These are phyloP conservation scores for Rosa rugosa DNA, from an alignment of 306 rosid species.

Conservation along the genomic window DNA sequence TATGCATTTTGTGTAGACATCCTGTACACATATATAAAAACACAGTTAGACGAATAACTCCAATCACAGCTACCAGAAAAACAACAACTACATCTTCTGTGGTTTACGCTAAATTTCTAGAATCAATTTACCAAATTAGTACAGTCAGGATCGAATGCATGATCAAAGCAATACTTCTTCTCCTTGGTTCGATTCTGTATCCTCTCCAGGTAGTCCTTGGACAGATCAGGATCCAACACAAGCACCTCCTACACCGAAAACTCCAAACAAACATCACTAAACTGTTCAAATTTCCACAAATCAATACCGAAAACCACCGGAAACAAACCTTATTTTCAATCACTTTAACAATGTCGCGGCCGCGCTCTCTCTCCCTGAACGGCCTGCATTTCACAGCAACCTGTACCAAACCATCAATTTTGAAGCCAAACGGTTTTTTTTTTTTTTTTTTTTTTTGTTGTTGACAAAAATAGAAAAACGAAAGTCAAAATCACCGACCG, in stretches of 20 bases:
- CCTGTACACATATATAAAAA: constrained; percentile 32
- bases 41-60: constrained; percentile 1
- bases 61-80: not conserved
- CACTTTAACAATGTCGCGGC: constrained; percentile 59
- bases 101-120: not conserved
- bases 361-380: constrained; percentile 39
- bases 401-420: constrained; percentile 27
- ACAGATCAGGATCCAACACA: constrained; percentile 57
- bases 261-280: not conserved
- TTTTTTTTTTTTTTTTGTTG: too few relatives aligned
- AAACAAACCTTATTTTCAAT: constrained; percentile 47
- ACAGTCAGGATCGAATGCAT: constrained; percentile 51
- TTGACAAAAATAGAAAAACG: not conserved
- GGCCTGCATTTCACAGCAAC: constrained; percentile 69
- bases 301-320: not conserved
- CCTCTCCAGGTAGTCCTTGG: constrained; percentile 58
- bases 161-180: constrained; percentile 55
- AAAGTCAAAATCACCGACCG: constrained; percentile 33
- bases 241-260: constrained; percentile 47
- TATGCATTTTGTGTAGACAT: constrained; percentile 50
- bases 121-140: constrained; percentile 42
- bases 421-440: not conserved
- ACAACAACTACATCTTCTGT: not conserved
- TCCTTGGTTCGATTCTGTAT: constrained; percentile 62
- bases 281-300: not conserved